Evolutionary conservation across 2,329 filamentous ascomycete species (phyloP).

Genomic region (Ophiocordyceps unilateralis): DNA sequence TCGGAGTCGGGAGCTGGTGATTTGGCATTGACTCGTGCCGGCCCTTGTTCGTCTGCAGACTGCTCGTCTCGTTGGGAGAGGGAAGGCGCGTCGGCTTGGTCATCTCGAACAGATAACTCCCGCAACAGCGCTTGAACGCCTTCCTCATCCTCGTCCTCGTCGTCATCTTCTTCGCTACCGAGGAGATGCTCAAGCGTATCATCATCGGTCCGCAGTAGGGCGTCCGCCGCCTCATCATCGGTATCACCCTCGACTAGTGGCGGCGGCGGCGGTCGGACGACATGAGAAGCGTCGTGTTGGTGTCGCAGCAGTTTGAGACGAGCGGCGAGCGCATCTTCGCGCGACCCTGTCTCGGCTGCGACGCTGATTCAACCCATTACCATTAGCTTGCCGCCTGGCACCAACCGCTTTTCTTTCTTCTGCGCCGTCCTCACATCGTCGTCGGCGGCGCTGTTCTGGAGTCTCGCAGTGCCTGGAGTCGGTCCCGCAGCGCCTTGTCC

Average conservation of each 20-base stretch:
- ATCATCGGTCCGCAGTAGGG: slow-evolving; percentile 30
- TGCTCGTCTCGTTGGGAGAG: slow-evolving; percentile 5
- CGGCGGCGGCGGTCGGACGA: neutral
- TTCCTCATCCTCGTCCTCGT: slow-evolving; percentile 11
- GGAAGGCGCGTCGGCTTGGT: slow-evolving; percentile 12
- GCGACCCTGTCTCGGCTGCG: slow-evolving; percentile 22
- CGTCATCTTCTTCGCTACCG: slow-evolving; percentile 18
- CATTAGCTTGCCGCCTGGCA: too few species aligned
- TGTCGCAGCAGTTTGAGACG: slow-evolving; percentile 33
- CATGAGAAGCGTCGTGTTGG: slow-evolving; percentile 1
- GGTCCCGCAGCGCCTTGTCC: slow-evolving; percentile 32
- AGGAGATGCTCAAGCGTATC: slow-evolving; percentile 34
- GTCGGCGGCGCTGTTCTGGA: slow-evolving; percentile 13
- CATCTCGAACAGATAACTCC: slow-evolving; percentile 10
- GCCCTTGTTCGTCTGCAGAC: neutral
- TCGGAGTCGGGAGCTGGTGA: slow-evolving; percentile 1
- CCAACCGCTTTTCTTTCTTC: slow-evolving; percentile 1
- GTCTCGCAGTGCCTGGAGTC: slow-evolving; percentile 32
- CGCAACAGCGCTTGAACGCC: slow-evolving; percentile 19
- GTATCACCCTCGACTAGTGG: slow-evolving; percentile 3
- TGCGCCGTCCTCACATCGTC: too few species aligned
- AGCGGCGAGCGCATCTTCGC: slow-evolving; percentile 32
- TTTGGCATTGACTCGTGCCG: neutral
- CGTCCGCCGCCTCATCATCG: slow-evolving; percentile 20
- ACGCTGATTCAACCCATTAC: too few species aligned